Conservation (phyloP, 192 early-diverging fungal species). For the Coemansia sp. region DNA sequence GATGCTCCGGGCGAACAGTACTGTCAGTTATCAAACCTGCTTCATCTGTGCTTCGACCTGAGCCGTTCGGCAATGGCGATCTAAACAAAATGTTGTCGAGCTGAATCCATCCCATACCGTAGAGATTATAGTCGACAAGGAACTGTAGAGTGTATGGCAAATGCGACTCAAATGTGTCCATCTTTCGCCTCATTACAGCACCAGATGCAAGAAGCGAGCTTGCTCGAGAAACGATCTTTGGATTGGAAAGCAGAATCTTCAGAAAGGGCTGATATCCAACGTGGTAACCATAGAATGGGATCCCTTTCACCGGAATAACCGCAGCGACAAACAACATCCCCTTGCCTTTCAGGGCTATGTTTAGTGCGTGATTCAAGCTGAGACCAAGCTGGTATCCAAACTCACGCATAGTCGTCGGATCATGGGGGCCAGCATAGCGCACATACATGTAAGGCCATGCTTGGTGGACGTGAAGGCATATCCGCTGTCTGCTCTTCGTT, state of each 20-base stretch:
- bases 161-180: slow-evolving; percentile 81
- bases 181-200: slow-evolving; percentile 65
- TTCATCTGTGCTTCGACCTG: too few species aligned
- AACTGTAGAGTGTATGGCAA: slow-evolving; percentile 83
- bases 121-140: slow-evolving; percentile 81
- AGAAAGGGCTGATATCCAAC: slow-evolving; percentile 67
- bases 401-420: slow-evolving; percentile 17
- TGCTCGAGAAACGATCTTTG: slow-evolving; percentile 57
- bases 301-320: slow-evolving; percentile 71
- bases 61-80: slow-evolving; percentile 27
- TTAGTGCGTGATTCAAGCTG: slow-evolving; percentile 72
- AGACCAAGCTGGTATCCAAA: slow-evolving; percentile 34
- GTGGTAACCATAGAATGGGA: slow-evolving; percentile 89
- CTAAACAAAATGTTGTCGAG: slow-evolving; percentile 49
- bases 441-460: slow-evolving; percentile 84
- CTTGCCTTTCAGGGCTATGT: slow-evolving; percentile 44
- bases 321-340: slow-evolving; percentile 57
- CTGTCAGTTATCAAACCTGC: slow-evolving; percentile 9
- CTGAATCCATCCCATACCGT: slow-evolving; percentile 81
- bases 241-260: slow-evolving; percentile 73
- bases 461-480: slow-evolving; percentile 83
- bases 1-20: slow-evolving; percentile 8
- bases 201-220: slow-evolving; percentile 70
- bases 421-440: slow-evolving; percentile 52
- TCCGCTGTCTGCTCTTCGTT: slow-evolving; percentile 66